Percentiles rank a stretch among this genome's conserved stretches.
Conservation (phyloP, 2,329 filamentous ascomycete genomes). For the Alternaria hordeiaustralica region DNA sequence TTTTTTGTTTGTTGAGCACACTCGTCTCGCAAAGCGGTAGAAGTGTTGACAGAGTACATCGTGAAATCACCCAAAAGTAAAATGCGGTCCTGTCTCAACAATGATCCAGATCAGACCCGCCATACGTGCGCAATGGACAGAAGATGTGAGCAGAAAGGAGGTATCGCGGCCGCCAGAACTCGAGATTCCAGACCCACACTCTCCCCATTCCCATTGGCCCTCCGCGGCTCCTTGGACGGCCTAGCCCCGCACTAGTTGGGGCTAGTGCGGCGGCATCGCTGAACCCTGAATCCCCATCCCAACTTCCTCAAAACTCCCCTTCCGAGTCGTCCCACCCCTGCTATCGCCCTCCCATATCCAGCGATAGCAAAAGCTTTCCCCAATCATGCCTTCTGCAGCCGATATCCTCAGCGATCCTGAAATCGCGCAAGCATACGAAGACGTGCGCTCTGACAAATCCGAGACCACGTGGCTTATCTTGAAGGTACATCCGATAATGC, state of each 20-base stretch:
- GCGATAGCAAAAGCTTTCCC: not conserved
- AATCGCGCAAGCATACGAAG: slow-evolving; percentile 69
- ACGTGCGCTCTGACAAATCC: slow-evolving; percentile 71
- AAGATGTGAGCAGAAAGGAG: not conserved
- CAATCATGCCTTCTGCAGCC: slow-evolving; percentile 34
- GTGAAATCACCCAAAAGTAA: not conserved
- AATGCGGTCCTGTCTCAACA: not conserved
- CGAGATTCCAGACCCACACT: not conserved
- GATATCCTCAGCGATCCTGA: slow-evolving; percentile 56
- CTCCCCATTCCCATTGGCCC: not conserved
- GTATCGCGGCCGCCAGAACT: not conserved
- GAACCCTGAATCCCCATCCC: slow-evolving; percentile 11
- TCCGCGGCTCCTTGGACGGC: accelerated
- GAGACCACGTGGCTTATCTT: slow-evolving; percentile 71
- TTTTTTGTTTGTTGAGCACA: not conserved
- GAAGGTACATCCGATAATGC: slow-evolving; percentile 53
- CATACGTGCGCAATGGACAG: not conserved
- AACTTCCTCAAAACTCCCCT: slow-evolving; percentile 15
- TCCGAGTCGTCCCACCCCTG: not conserved
- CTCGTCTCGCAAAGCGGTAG: not conserved
- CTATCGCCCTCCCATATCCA: not conserved
- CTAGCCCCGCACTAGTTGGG: slow-evolving; percentile 13
- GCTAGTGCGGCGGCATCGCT: not conserved
- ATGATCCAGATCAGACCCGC: not conserved
- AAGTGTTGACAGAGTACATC: accelerated